These are phyloP conservation scores for Globisporangium radiosum DNA, from an alignment of 352 stramenopile species.

Conservation along the genomic window DNA sequence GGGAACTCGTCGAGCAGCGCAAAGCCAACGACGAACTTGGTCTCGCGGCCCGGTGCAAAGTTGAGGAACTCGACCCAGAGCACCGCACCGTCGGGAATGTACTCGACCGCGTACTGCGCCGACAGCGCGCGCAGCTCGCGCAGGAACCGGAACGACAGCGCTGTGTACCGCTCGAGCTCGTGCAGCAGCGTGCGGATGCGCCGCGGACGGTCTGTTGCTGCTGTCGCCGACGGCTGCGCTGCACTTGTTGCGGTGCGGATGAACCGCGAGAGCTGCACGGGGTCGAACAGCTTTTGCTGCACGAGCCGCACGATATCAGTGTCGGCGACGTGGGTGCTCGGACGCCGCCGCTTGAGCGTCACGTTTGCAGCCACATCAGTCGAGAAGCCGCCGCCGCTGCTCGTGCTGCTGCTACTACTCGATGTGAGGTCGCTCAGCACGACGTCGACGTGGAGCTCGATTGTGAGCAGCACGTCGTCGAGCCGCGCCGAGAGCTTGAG, in stretches of 20 bases:
- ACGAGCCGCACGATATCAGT: conserved; percentile 38
- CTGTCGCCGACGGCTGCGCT: background rate
- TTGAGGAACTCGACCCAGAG: conserved; percentile 67
- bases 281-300: conserved; percentile 45
- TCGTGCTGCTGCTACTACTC: background rate
- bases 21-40: conserved; percentile 50
- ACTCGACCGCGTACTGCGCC: conserved; percentile 38
- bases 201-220: conserved; percentile 14
- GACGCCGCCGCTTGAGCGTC: conserved; percentile 21
- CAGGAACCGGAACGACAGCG: conserved; percentile 49
- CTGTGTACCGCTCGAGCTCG: conserved; percentile 41
- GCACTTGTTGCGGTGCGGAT: conserved; percentile 9
- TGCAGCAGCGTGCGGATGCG: conserved; percentile 33
- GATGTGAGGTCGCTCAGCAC: conserved; percentile 10
- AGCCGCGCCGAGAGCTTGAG: conserved; percentile 38
- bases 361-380: conserved; percentile 16
- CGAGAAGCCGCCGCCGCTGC: conserved; percentile 9
- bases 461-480: conserved; percentile 41
- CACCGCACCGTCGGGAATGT: conserved; percentile 29
- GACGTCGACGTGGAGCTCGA: conserved; percentile 36
- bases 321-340: conserved; percentile 15
- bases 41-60: conserved; percentile 26
- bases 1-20: conserved; percentile 41
- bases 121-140: conserved; percentile 54
- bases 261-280: conserved; percentile 23